Percentiles rank a stretch among this genome's conserved stretches.
Conservation (phyloP, 1,139 yeast genomes). For the Candida mesenterica region DNA sequence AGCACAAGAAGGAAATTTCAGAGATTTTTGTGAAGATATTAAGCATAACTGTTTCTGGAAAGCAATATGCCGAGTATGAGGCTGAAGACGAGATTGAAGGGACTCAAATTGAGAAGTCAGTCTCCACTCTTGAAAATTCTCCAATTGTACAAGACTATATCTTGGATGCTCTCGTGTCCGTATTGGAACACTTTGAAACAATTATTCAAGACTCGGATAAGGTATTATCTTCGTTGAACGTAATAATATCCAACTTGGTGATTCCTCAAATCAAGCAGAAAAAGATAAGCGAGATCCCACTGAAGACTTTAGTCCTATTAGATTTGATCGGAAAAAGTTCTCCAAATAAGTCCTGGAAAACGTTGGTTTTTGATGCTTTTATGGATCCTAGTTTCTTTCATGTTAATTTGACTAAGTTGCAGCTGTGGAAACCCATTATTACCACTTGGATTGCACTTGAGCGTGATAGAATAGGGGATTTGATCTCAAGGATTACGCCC, state of each 20-base stretch:
- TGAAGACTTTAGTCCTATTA: constrained; percentile 38
- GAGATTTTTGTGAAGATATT: constrained; percentile 62
- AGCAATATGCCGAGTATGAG: constrained; percentile 8
- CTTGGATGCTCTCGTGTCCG: constrained; percentile 31
- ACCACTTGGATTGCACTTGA: constrained; percentile 57
- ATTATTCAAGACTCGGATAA: constrained; percentile 56
- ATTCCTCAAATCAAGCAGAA: constrained; percentile 46
- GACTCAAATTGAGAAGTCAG: constrained; percentile 7
- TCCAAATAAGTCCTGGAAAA: constrained; percentile 51
- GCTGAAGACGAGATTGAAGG: constrained; percentile 12
- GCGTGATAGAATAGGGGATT: constrained; percentile 58
- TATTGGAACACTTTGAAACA: constrained; percentile 40
- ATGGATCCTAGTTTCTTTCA: constrained; percentile 49
- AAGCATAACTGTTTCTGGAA: constrained; percentile 26
- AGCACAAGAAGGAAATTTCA: constrained; percentile 60
- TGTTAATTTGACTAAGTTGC: constrained; percentile 23
- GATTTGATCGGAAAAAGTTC: constrained; percentile 33
- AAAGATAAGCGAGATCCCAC: constrained; percentile 29
- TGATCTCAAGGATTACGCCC: constrained; percentile 49
- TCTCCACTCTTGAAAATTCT: constrained; percentile 4
- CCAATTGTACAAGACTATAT: constrained; percentile 33
- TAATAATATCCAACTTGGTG: constrained; percentile 44
- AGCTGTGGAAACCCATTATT: constrained; percentile 52
- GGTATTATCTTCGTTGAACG: constrained; percentile 39
- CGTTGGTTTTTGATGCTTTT: constrained; percentile 50